Evolutionary conservation across 108 stramenopile species (phyloP).

Genomic region (Cyclotella cryptica): DNA sequence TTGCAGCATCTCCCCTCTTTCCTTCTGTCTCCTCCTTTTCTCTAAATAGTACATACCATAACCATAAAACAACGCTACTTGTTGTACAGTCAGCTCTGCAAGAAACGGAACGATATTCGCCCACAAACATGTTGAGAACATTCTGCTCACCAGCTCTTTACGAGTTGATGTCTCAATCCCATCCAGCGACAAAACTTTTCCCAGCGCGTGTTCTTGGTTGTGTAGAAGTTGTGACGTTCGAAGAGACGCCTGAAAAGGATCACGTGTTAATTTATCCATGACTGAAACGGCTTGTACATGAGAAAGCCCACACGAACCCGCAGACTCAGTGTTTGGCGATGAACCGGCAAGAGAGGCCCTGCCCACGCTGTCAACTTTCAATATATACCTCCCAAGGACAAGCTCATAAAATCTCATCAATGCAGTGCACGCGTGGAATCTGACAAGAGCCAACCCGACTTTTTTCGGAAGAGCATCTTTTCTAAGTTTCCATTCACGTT

Average conservation of each 20-base stretch:
- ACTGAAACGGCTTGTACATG: slow-evolving; percentile 39
- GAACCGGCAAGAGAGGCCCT: background rate
- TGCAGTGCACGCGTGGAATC: slow-evolving; percentile 51
- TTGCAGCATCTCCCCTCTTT: background rate
- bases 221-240: slow-evolving; percentile 49
- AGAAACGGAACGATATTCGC: slow-evolving; percentile 57
- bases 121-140: slow-evolving; percentile 59
- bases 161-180: slow-evolving; percentile 45
- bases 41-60: slow-evolving; percentile 50
- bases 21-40: slow-evolving; percentile 39
- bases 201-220: slow-evolving; percentile 40
- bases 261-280: slow-evolving; percentile 59
- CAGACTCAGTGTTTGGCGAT: background rate
- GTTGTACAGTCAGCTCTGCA: slow-evolving; percentile 59
- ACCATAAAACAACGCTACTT: slow-evolving; percentile 50
- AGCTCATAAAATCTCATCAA: slow-evolving; percentile 56
- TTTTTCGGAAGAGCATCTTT: slow-evolving; percentile 35
- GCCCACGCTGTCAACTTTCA: slow-evolving; percentile 33
- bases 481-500: slow-evolving; percentile 45
- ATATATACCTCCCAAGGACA: slow-evolving; percentile 34
- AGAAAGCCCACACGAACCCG: background rate
- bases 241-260: slow-evolving; percentile 45
- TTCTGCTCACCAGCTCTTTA: slow-evolving; percentile 39
- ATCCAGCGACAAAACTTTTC: slow-evolving; percentile 45
- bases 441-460: slow-evolving; percentile 32